Evolutionary conservation across 2,329 filamentous ascomycete genomes (phyloP).

Genomic region (Corynespora cassiicola): DNA sequence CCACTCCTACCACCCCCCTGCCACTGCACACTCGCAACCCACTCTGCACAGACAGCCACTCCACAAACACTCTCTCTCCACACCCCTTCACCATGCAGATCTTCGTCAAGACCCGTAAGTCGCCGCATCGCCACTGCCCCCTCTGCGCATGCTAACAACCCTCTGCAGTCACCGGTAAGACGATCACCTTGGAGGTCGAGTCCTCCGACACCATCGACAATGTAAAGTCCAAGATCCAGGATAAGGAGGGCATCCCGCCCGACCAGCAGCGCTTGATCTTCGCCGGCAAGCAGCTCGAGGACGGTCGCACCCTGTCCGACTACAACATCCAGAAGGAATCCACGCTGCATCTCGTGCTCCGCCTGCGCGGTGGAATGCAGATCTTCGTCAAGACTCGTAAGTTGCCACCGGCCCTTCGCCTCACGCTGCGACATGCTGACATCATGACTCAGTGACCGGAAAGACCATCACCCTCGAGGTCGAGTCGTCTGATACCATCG

Average conservation of each 20-base stretch:
- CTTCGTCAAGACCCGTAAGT: slow-evolving; percentile 95
- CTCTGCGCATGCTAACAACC: slow-evolving; percentile 40
- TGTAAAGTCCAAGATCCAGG: slow-evolving; percentile 95
- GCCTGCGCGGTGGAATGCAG: slow-evolving; percentile 69
- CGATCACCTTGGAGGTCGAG: slow-evolving; percentile 72
- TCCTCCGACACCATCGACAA: slow-evolving; percentile 92
- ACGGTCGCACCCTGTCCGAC: slow-evolving; percentile 87
- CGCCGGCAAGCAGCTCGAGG: slow-evolving; percentile 95
- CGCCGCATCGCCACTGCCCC: slow-evolving; percentile 36
- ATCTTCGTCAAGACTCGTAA: slow-evolving; percentile 68
- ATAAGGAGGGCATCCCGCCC: slow-evolving; percentile 96
- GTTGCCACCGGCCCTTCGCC: slow-evolving; percentile 29
- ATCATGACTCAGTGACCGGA: slow-evolving; percentile 58
- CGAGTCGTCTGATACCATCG: slow-evolving; percentile 48
- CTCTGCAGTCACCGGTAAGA: slow-evolving; percentile 67
- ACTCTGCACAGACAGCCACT: slow-evolving; percentile 12
- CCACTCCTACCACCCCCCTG: slow-evolving; percentile 19
- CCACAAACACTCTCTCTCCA: slow-evolving; percentile 15
- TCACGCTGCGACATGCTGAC: slow-evolving; percentile 35
- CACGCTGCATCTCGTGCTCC: slow-evolving; percentile 77
- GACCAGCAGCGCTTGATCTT: slow-evolving; percentile 98
- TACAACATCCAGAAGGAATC: slow-evolving; percentile 93
- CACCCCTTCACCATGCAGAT: slow-evolving; percentile 79
- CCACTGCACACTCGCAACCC: slow-evolving; percentile 12
- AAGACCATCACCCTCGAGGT: slow-evolving; percentile 60